A percentile compares a stretch with the other conserved stretches of the same genome.
These are phyloP conservation scores for Chamaecrista fasciculata DNA, from an alignment of 306 rosid species.

Conservation along the genomic window DNA sequence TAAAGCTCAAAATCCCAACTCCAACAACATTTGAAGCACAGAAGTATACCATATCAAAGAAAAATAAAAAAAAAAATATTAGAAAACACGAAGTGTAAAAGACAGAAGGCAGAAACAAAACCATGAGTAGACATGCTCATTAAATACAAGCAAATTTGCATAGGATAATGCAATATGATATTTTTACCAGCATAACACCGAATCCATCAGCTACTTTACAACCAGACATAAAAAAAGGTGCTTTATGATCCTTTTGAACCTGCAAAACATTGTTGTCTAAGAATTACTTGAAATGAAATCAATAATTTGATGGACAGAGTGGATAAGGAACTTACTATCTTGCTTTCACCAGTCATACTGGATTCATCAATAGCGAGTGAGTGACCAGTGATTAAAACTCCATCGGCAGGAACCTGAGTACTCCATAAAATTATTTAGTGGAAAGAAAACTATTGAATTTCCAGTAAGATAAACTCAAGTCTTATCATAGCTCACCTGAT, in stretches of 20 bases:
- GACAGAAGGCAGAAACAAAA: not conserved
- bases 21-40: not conserved
- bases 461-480: conserved; percentile 8
- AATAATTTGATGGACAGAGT: not conserved
- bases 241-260: conserved; percentile 6
- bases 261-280: not conserved
- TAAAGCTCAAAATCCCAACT: not conserved
- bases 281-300: not conserved
- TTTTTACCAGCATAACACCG: conserved; percentile 20
- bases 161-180: not conserved
- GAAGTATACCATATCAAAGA: not conserved
- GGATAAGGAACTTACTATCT: conserved; percentile 25
- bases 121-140: not conserved
- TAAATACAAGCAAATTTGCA: not conserved
- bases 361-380: conserved; percentile 74
- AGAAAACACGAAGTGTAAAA: not conserved
- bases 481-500: conserved; percentile 48
- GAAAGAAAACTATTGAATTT: not conserved
- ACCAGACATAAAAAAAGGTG: conserved; percentile 18
- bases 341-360: conserved; percentile 85
- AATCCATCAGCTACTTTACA: conserved; percentile 15
- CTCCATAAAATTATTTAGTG: not conserved
- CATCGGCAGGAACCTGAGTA: conserved; percentile 66
- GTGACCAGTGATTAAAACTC: conserved; percentile 56
- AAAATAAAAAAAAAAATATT: not conserved